These are phyloP conservation scores for Capsella bursapastoris DNA, from an alignment of 345 rosid species.

Conservation along the genomic window DNA sequence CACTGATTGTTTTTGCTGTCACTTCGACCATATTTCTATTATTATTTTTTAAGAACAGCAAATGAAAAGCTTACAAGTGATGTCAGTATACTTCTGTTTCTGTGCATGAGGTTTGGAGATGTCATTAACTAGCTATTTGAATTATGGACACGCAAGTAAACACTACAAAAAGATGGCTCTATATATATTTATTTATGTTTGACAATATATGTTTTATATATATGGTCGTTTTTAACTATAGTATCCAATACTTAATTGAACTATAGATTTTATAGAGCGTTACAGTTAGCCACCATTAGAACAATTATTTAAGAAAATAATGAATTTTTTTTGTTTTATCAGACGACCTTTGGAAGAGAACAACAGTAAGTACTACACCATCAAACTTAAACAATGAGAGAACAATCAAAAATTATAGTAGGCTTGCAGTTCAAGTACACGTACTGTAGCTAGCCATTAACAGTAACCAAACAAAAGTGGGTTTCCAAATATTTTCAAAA, in stretches of 20 bases:
- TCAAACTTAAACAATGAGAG: constrained; percentile 9
- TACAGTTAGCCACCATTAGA: neutral
- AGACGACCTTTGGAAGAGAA: neutral
- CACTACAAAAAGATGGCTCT: neutral
- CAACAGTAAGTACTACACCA: constrained; percentile 9
- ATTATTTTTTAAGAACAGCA: neutral
- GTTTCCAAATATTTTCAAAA: constrained; percentile 39
- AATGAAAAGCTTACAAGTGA: neutral
- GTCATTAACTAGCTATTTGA: neutral
- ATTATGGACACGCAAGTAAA: neutral
- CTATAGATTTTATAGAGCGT: neutral
- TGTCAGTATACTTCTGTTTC: neutral
- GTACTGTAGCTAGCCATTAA: constrained; percentile 15
- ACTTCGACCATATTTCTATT: constrained; percentile 14
- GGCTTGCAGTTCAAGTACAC: constrained; percentile 23
- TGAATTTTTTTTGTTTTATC: neutral
- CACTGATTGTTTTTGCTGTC: neutral
- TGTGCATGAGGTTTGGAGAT: neutral
- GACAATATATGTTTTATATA: neutral
- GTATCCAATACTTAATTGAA: neutral
- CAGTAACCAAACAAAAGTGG: constrained; percentile 23
- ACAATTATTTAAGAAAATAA: neutral
- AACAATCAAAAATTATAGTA: constrained; percentile 13
- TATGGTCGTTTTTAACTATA: neutral
- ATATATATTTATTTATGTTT: neutral